A percentile compares a stretch with the other conserved stretches of the same genome.
These are phyloP conservation scores for Wickerhamomyces bisporus DNA, from an alignment of 805 yeast genomes.

Conservation along the genomic window DNA sequence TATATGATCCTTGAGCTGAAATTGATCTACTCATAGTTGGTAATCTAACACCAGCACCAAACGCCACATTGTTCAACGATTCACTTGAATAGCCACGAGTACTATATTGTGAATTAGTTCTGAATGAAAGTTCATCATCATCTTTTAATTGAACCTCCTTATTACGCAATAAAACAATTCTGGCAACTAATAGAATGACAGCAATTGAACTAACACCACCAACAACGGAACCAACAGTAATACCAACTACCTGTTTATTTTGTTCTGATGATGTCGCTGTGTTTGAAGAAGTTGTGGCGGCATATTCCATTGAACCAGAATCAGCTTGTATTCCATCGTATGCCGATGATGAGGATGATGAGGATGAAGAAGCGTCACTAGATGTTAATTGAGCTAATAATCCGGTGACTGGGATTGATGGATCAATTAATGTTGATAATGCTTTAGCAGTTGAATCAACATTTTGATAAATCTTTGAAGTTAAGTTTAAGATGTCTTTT, in stretches of 20 bases:
- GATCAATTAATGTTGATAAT: conserved; percentile 69
- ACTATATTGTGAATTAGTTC: conserved; percentile 3
- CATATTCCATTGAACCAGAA: conserved; percentile 28
- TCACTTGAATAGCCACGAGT: conserved; percentile 9
- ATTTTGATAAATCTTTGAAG: conserved; percentile 59
- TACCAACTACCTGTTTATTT: conserved; percentile 57
- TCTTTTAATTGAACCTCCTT: conserved; percentile 13
- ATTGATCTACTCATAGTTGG: conserved; percentile 3
- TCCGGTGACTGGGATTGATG: conserved; percentile 54
- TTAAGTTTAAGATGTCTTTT: conserved; percentile 39
- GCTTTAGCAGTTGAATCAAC: conserved; percentile 48
- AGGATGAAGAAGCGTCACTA: conserved; percentile 8
- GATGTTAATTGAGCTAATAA: conserved; percentile 22
- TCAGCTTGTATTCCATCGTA: conserved; percentile 12
- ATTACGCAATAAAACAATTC: conserved; percentile 35
- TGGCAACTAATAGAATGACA: conserved; percentile 50
- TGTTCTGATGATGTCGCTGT: conserved; percentile 12
- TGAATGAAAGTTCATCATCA: conserved; percentile 13
- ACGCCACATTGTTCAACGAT: conserved; percentile 12
- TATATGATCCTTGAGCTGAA: not conserved
- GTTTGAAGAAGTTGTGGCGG: conserved; percentile 16
- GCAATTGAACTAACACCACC: conserved; percentile 69
- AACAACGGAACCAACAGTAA: conserved; percentile 75
- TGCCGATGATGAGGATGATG: conserved; percentile 5
- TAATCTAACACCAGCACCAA: conserved; percentile 21